A percentile compares a stretch with the other conserved stretches of the same genome.
Conservation (phyloP, 2,329 filamentous ascomycete species). For the Aspergillus pseudoviridinutans region DNA sequence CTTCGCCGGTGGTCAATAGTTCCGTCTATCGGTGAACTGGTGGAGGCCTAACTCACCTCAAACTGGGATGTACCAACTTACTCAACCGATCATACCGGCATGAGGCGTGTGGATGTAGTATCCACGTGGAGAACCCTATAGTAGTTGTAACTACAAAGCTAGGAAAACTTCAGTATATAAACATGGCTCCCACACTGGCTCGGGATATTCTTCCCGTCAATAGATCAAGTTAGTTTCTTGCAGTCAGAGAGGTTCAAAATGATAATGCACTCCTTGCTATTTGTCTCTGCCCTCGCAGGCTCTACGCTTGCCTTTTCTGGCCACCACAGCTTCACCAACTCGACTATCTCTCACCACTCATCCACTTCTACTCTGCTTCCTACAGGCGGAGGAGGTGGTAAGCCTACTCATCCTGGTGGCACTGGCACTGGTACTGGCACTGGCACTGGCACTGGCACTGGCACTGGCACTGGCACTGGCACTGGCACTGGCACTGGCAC, state of each 20-base stretch:
- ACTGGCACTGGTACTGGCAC: no score
- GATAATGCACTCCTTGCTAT: conserved; percentile 3
- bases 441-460: no score
- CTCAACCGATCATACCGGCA: no score
- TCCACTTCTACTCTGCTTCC: conserved; percentile 5
- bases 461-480: no score
- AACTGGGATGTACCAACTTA: no score
- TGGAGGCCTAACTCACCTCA: no score
- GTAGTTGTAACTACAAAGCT: neutral
- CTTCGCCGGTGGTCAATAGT: no score
- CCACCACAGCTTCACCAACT: conserved; percentile 6
- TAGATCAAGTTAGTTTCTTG: neutral
- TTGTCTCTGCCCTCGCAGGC: conserved; percentile 17
- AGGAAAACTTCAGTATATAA: neutral
- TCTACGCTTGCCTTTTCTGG: conserved; percentile 18
- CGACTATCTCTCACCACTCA: conserved; percentile 4
- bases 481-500: no score
- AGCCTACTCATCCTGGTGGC: neutral
- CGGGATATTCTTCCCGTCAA: neutral
- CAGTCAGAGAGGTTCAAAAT: no score
- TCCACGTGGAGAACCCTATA: neutral
- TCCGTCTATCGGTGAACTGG: no score
- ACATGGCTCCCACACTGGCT: neutral
- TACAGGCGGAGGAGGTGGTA: conserved; percentile 5
- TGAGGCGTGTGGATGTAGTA: neutral